Evolutionary conservation across 2,329 filamentous ascomycete genomes (phyloP), one percentile per base, ranked within the genome.

Genomic region (Aspergillus neotritici): DNA sequence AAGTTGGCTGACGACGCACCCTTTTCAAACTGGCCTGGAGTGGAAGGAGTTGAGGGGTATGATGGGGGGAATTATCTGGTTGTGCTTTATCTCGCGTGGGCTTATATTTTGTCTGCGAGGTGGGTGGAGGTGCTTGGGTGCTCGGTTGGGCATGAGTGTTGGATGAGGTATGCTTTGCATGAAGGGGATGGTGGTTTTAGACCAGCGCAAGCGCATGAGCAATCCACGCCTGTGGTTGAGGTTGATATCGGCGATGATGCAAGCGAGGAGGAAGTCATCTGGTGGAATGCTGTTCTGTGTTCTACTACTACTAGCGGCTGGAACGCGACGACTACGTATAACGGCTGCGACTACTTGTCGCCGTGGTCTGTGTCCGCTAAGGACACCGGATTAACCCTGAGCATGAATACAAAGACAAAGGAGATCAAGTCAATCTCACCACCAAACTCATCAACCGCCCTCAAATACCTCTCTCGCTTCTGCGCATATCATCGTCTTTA

Each of bases 51-150:
- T 4, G 11, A 41, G 10, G 41, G 41, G 8, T 52, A 53, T 30
- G 54, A 57, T 15, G 31, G 52, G 8, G 51, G 48, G 5, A 60
- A 57, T 30, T 50, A 60, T 39, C 7, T 59, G 2, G 29, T 47
- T 3, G 41, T 55, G 2, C 41, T 60, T 11, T 54, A 47, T 29
- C 30, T 58, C 14, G 54, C 54, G 34, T 60, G 55, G 52, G 51
- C 55, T 7, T 56, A 57, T 48, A 52, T 60, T 2, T 14, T 56
- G 21, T 58, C 53, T 35, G 51, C 47, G 34, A 40, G 48, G 40
- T 61, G 51, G 54, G 51, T 46, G 35, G 54, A 58, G 39, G 42
- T 53, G 25, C 53, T 56, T 16, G 25, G 28, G 33, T 40, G 41
- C 21, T 59, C 54, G 29, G 32, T 31, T 1, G 47, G 47, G 4